Conservation (phyloP, 2,329 filamentous ascomycete genomes). For the Coniella vitis region DNA sequence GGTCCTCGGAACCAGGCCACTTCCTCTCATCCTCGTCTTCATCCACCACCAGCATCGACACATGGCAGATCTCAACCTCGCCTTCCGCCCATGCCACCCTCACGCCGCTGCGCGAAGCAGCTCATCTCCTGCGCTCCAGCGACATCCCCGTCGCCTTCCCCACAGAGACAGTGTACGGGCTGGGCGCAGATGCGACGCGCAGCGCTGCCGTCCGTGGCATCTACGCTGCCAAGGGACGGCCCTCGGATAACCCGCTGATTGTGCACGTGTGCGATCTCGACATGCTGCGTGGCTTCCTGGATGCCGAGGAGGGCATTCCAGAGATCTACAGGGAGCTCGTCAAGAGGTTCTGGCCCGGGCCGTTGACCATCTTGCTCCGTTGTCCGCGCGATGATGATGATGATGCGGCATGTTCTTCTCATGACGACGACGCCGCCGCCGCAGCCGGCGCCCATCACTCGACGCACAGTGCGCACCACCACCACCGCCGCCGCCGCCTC, state of each 20-base stretch:
- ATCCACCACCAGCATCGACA: slow-evolving; percentile 26
- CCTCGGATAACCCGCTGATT: slow-evolving; percentile 92
- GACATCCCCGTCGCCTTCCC: slow-evolving; percentile 86
- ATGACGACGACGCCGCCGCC: too few species aligned
- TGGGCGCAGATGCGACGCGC: slow-evolving; percentile 92
- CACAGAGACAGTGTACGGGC: slow-evolving; percentile 94
- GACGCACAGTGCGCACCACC: too few species aligned
- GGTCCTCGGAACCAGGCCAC: slow-evolving; percentile 8
- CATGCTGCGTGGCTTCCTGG: slow-evolving; percentile 64
- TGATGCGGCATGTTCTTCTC: too few species aligned
- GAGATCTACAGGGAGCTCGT: slow-evolving; percentile 73
- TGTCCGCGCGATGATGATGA: slow-evolving; percentile 41
- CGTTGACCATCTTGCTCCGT: slow-evolving; percentile 82
- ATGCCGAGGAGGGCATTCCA: slow-evolving; percentile 47
- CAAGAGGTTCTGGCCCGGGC: slow-evolving; percentile 84
- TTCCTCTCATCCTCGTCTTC: slow-evolving; percentile 2
- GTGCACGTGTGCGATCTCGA: slow-evolving; percentile 78
- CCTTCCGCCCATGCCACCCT: slow-evolving; percentile 23
- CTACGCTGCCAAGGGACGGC: slow-evolving; percentile 81
- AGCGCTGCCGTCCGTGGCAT: slow-evolving; percentile 83
- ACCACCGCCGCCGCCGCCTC: slow-evolving; percentile 41
- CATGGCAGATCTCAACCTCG: slow-evolving; percentile 33
- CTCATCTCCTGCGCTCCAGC: slow-evolving; percentile 54
- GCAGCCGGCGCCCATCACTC: too few species aligned
- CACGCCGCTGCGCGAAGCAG: slow-evolving; percentile 53